Evolutionary conservation across 2,329 filamentous ascomycete genomes (phyloP).

Genomic region (Stenocarpella maydis): DNA sequence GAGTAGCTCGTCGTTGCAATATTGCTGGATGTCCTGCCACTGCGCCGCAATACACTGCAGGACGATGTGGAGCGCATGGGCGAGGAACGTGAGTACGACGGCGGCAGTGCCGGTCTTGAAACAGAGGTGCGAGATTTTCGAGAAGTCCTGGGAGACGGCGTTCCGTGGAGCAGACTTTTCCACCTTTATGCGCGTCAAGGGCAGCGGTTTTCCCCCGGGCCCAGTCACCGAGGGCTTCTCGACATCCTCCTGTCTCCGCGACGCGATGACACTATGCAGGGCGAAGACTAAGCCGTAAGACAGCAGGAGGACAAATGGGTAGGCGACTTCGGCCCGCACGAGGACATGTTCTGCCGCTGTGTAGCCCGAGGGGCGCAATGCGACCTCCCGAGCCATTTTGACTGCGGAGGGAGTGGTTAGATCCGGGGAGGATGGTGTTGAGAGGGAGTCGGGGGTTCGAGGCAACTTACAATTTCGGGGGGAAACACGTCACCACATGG

Average conservation of each 20-base stretch:
- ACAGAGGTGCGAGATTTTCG: slow-evolving; percentile 66
- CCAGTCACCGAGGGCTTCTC: slow-evolving; percentile 65
- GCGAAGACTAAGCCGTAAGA: slow-evolving; percentile 60
- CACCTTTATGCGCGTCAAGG: slow-evolving; percentile 63
- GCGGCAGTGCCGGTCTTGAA: slow-evolving; percentile 79
- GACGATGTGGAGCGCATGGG: slow-evolving; percentile 77
- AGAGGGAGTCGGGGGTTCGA: slow-evolving; percentile 16
- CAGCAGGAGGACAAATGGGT: slow-evolving; percentile 60
- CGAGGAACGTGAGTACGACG: slow-evolving; percentile 79
- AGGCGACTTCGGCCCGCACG: slow-evolving; percentile 58
- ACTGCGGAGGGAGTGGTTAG: slow-evolving; percentile 21
- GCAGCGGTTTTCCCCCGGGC: slow-evolving; percentile 89
- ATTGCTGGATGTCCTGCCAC: slow-evolving; percentile 47
- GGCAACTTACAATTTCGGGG: slow-evolving; percentile 29
- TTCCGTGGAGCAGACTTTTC: slow-evolving; percentile 46
- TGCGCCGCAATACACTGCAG: slow-evolving; percentile 70
- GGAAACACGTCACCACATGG: slow-evolving; percentile 35
- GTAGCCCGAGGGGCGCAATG: slow-evolving; percentile 37
- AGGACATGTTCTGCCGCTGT: slow-evolving; percentile 53
- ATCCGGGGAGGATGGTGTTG: neutral
- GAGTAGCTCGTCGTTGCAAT: slow-evolving; percentile 34
- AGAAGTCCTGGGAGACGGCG: slow-evolving; percentile 55
- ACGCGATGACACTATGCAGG: slow-evolving; percentile 61
- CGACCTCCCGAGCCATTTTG: slow-evolving; percentile 32
- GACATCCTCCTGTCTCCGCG: slow-evolving; percentile 58